Evolutionary conservation across 2,329 filamentous ascomycete genomes (phyloP), one percentile per base, ranked within the genome.

Genomic region (Penicillium sp.): DNA sequence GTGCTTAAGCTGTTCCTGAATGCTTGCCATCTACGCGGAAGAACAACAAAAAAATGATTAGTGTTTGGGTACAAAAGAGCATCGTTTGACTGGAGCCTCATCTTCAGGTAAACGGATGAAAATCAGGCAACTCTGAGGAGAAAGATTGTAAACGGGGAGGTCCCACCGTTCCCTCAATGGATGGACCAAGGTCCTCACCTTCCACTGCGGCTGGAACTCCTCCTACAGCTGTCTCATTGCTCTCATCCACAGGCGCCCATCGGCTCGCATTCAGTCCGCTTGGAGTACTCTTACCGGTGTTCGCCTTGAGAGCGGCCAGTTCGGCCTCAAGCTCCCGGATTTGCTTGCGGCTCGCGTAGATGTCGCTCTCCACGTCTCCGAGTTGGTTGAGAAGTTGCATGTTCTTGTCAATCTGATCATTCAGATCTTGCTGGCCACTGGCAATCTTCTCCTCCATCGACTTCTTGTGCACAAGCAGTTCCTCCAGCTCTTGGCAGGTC

Each of bases 111-210:
- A 63, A 65, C 46, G 59, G 60, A 54, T 61, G 59, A 51, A 62
- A 65, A 54, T 55, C 47, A 49, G 60, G 61, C 49, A 66, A 55
- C 51, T 60, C 54, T 53, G 58, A 63, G 51, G 56, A 61, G 50
- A 53, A 59, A 46, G 60, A 57, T 42, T 61, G 59, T 52, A 67
- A 66, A 68, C 63, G 66, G 66, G 69, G 69, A 62, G 61, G 53
- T 65, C 70, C 69, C 70, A 73, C 70, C 70, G 69, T 73, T 71
- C 71, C 69, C 66, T 71, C 66, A 61, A 73, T 72, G 59, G 68
- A 70, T 69, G 69, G 67, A 62, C 70, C 69, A 63, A 71, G 68
- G 63, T 70, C 68, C 70, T 73, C 71, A 70, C 68, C 68, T 72
- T 72, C 69, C 65, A 57, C 59, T 62, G 65, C 57, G 58, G 62